Evolutionary conservation across 2,329 filamentous ascomycete species (phyloP).

Genomic region (Dactylonectria macrodidyma): DNA sequence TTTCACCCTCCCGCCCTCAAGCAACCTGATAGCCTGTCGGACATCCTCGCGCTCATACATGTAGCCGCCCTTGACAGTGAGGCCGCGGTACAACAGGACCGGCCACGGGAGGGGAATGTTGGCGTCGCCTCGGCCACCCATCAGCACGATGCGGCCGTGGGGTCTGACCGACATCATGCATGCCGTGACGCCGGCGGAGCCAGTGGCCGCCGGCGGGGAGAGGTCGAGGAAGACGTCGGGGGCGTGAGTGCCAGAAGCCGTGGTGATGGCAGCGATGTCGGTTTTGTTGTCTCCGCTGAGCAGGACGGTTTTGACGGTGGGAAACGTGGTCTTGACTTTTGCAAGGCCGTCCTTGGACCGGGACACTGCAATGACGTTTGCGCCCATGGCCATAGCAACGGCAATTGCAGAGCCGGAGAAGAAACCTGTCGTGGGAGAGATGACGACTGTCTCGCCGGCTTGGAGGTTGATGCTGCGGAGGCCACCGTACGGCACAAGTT

Average conservation of each 20-base stretch:
- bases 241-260: conserved; percentile 43
- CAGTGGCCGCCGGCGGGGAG: conserved; percentile 55
- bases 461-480: conserved; percentile 59
- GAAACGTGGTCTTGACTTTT: conserved; percentile 46
- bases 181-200: conserved; percentile 56
- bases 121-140: conserved; percentile 50
- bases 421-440: conserved; percentile 64
- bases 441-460: conserved; percentile 64
- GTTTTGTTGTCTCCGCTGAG: conserved; percentile 57
- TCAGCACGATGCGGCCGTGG: conserved; percentile 43
- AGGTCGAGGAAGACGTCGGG: conserved; percentile 63
- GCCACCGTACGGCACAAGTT: conserved; percentile 61
- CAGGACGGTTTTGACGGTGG: conserved; percentile 55
- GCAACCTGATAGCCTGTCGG: conserved; percentile 28
- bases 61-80: conserved; percentile 56
- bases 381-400: conserved; percentile 65
- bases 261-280: conserved; percentile 55
- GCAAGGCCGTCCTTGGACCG: conserved; percentile 56
- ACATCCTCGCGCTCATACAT: conserved; percentile 55
- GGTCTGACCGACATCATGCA: conserved; percentile 54
- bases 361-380: conserved; percentile 66
- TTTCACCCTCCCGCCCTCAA: conserved; percentile 33
- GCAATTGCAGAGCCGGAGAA: conserved; percentile 64
- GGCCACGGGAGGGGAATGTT: conserved; percentile 40
- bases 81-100: conserved; percentile 48